Conservation (phyloP, 2,329 filamentous ascomycete genomes). For the Hawksworthiomyces lignivorus region DNA sequence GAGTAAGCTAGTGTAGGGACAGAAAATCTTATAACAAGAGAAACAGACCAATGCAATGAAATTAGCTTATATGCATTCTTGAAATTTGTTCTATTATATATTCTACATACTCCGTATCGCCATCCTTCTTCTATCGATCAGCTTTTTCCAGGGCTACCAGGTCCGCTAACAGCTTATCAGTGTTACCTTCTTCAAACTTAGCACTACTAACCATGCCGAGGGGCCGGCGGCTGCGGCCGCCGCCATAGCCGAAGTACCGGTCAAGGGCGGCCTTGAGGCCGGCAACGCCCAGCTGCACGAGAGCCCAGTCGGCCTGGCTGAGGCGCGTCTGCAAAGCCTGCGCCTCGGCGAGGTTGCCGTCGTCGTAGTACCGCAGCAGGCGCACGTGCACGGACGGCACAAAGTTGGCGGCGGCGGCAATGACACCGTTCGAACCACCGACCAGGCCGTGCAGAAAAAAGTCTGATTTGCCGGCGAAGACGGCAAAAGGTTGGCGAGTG, state of each 20-base stretch:
- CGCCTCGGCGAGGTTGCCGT: slow-evolving; percentile 1
- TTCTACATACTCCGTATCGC: too few species aligned
- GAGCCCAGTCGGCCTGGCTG: slow-evolving; percentile 7
- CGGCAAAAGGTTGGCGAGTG: slow-evolving; percentile 20
- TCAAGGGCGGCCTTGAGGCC: slow-evolving; percentile 6
- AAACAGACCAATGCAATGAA: too few species aligned
- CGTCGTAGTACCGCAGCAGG: neutral
- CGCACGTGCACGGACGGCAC: slow-evolving; percentile 5
- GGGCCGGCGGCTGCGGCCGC: slow-evolving; percentile 4
- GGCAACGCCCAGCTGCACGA: slow-evolving; percentile 3
- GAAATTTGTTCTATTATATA: too few species aligned
- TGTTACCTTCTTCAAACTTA: too few species aligned
- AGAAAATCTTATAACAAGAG: too few species aligned
- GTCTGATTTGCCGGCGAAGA: slow-evolving; percentile 32
- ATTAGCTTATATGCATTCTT: too few species aligned
- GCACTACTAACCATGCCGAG: slow-evolving; percentile 1
- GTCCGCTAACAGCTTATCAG: too few species aligned
- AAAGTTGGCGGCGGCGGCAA: slow-evolving; percentile 33
- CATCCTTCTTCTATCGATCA: too few species aligned
- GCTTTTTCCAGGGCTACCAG: too few species aligned
- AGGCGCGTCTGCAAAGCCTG: slow-evolving; percentile 3
- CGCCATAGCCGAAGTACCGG: slow-evolving; percentile 4
- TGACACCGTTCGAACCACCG: slow-evolving; percentile 32
- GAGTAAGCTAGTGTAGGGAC: neutral
- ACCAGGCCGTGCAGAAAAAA: slow-evolving; percentile 34